phyloP scores from a whole-genome alignment of 768 basidiomycete genomes.

The Coprinopsis marcescibilis region DNA sequence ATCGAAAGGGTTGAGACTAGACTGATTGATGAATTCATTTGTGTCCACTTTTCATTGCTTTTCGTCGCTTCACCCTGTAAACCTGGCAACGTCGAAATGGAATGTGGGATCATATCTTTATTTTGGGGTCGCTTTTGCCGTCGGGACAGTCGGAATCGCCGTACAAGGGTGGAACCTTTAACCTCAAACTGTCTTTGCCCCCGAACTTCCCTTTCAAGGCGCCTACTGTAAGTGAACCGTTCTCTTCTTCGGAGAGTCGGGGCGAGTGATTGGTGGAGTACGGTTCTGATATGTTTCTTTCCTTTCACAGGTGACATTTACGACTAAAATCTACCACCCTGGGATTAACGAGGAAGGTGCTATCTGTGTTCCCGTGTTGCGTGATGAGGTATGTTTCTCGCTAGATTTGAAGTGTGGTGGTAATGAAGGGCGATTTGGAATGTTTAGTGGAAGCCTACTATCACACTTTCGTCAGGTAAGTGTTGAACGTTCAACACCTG shows the following conservation, averaged over 20 bases:
- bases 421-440: not conserved
- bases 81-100: too few species aligned
- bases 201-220: slow-evolving; percentile 85
- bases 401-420: slow-evolving; percentile 1
- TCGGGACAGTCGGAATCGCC: slow-evolving; percentile 61
- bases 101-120: too few species aligned
- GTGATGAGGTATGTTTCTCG: slow-evolving; percentile 62
- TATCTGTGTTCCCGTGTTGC: slow-evolving; percentile 78
- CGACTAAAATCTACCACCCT: slow-evolving; percentile 85
- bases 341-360: slow-evolving; percentile 86
- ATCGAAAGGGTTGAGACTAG: not conserved
- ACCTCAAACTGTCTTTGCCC: slow-evolving; percentile 69
- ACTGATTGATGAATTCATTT: too few species aligned
- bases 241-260: not conserved
- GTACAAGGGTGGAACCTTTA: slow-evolving; percentile 78
- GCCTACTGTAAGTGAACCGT: slow-evolving; percentile 49
- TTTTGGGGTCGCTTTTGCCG: not conserved
- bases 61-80: too few species aligned
- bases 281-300: slow-evolving; percentile 10
- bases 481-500: not conserved
- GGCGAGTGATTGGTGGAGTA: too few species aligned
- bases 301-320: slow-evolving; percentile 62
- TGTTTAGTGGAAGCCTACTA: slow-evolving; percentile 78
- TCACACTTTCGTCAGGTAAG: slow-evolving; percentile 66
- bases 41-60: too few species aligned